These are phyloP conservation scores for Sclerotinia spermophila DNA, from an alignment of 2,329 filamentous ascomycete genomes.

Conservation along the genomic window DNA sequence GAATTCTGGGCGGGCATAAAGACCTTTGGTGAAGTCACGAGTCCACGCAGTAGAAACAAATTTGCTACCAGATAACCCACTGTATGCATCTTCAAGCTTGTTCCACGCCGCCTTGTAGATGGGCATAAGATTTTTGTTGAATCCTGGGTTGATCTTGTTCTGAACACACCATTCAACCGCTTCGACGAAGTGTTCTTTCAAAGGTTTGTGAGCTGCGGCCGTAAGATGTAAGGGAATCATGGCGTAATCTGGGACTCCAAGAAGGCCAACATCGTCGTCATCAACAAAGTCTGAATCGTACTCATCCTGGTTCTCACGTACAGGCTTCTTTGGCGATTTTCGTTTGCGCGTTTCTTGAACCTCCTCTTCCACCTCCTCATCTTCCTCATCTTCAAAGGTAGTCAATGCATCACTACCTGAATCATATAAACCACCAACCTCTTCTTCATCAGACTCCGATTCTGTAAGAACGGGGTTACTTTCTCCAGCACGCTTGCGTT, in stretches of 20 bases:
- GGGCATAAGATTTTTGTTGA: conserved; percentile 53
- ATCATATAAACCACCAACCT: conserved; percentile 20
- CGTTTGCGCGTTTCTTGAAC: conserved; percentile 10
- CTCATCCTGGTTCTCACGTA: conserved; percentile 23
- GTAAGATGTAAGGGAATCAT: conserved; percentile 67
- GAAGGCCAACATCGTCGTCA: conserved; percentile 53
- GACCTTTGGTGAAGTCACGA: conserved; percentile 58
- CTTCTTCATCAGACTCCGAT: conserved; percentile 36
- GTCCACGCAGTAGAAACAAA: conserved; percentile 71
- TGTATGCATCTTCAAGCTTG: conserved; percentile 69
- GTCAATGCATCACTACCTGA: conserved; percentile 41
- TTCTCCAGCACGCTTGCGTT: conserved; percentile 41
- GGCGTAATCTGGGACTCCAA: conserved; percentile 51
- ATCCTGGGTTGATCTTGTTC: conserved; percentile 70
- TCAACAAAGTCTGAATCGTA: conserved; percentile 52
- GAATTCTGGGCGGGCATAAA: conserved; percentile 63
- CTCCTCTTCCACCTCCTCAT: conserved; percentile 22
- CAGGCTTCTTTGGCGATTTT: conserved; percentile 12
- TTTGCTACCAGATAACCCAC: conserved; percentile 64
- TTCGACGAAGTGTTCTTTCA: conserved; percentile 69
- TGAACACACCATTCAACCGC: conserved; percentile 80
- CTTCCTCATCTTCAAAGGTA: conserved; percentile 47
- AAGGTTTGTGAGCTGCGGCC: conserved; percentile 59
- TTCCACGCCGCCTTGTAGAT: conserved; percentile 66
- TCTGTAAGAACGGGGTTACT: conserved; percentile 40